Evolutionary conservation across 345 rosid genomes (phyloP).

Genomic region (Ceriops zippeliana): DNA sequence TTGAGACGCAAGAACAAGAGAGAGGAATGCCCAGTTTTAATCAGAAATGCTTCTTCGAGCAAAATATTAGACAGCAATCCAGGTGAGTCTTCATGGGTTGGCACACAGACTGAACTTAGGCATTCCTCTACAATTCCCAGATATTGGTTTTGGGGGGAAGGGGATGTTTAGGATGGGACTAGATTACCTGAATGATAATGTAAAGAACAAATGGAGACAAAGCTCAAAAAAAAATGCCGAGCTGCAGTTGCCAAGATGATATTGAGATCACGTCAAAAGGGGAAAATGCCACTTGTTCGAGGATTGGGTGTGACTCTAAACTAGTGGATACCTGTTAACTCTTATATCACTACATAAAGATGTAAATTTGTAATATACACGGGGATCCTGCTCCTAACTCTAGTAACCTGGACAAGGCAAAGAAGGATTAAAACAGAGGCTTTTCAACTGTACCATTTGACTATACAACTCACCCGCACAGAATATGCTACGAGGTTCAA

Average conservation of each 20-base stretch:
- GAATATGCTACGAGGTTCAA: constrained; percentile 18
- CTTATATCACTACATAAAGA: constrained; percentile 23
- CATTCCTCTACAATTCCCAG: too few relatives aligned
- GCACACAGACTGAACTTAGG: too few relatives aligned
- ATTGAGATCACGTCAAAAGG: constrained; percentile 1
- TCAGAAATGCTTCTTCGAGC: too few relatives aligned
- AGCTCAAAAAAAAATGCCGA: too few relatives aligned
- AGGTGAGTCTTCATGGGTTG: too few relatives aligned
- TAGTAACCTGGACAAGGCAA: constrained; percentile 23
- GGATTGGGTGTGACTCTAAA: background rate
- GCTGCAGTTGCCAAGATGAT: background rate
- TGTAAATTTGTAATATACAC: constrained; percentile 27
- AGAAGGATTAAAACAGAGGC: constrained; percentile 16
- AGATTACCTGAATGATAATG: too few relatives aligned
- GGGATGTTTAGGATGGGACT: too few relatives aligned
- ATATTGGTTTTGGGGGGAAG: too few relatives aligned
- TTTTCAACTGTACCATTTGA: constrained; percentile 25
- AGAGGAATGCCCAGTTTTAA: too few relatives aligned
- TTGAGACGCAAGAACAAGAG: too few relatives aligned
- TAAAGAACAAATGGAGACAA: too few relatives aligned
- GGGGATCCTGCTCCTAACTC: constrained; percentile 39
- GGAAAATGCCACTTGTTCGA: background rate
- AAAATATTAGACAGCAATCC: too few relatives aligned
- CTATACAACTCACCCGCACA: constrained; percentile 33
- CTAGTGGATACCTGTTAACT: constrained; percentile 5